phyloP scores from a whole-genome alignment of 2,329 filamentous ascomycete species.

The Coniochaeta ligniaria region DNA sequence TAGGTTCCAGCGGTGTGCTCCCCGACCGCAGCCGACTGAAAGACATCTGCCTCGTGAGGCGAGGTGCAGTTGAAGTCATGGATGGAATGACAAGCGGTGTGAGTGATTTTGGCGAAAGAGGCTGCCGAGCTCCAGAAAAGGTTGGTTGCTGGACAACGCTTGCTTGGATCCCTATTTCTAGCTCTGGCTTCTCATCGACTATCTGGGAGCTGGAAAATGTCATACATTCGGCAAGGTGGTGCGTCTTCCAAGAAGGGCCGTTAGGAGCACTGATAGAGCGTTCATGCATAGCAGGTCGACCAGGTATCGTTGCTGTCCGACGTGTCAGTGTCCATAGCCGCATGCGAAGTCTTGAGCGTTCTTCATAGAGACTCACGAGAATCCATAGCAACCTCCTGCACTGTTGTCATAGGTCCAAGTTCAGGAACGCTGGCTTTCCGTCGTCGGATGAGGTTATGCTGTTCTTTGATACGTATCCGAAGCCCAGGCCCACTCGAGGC shows the following conservation, averaged over 20 bases:
- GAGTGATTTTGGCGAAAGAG: constrained; percentile 46
- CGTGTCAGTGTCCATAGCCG: constrained; percentile 6
- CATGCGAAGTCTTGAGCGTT: not conserved
- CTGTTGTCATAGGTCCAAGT: constrained; percentile 60
- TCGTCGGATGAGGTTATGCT: constrained; percentile 47
- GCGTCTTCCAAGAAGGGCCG: constrained; percentile 39
- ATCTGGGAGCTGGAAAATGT: constrained; percentile 21
- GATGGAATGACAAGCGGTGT: constrained; percentile 51
- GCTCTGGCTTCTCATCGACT: constrained; percentile 25
- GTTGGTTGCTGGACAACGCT: constrained; percentile 13
- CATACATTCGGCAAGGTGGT: constrained; percentile 30
- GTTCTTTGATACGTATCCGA: constrained; percentile 49
- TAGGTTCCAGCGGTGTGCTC: constrained; percentile 32
- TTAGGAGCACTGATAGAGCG: constrained; percentile 54
- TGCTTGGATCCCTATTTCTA: constrained; percentile 10
- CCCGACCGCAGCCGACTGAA: constrained; percentile 38
- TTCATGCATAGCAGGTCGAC: constrained; percentile 56
- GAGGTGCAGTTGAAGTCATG: constrained; percentile 21
- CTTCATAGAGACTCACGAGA: constrained; percentile 53
- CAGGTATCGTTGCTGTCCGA: constrained; percentile 56
- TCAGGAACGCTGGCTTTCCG: constrained; percentile 60
- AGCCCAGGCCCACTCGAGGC: constrained; percentile 30
- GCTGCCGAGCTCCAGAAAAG: constrained; percentile 21
- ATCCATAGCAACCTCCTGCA: constrained; percentile 61
- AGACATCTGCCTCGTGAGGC: constrained; percentile 30